Evolutionary conservation across 441 rosid genomes (phyloP).

Genomic region (Adansonia grandidieri): DNA sequence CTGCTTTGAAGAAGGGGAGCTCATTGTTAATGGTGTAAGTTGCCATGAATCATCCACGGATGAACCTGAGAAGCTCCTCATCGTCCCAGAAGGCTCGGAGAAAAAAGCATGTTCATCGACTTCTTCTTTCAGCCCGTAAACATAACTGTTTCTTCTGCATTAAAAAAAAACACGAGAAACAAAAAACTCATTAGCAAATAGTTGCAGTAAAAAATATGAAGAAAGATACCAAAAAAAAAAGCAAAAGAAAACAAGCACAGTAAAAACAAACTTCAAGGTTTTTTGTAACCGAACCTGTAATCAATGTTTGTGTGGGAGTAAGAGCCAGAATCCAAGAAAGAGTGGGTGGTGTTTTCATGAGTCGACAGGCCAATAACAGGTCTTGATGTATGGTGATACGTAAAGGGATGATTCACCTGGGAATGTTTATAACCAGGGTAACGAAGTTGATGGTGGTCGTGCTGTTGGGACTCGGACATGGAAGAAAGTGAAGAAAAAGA

Average conservation of each 20-base stretch:
- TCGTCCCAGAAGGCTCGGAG: constrained; percentile 63
- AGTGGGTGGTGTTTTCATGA: constrained; percentile 42
- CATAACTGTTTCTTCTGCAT: constrained; percentile 51
- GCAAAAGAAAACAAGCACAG: background rate
- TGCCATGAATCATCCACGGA: constrained; percentile 75
- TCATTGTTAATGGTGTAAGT: constrained; percentile 65
- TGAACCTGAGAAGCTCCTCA: constrained; percentile 63
- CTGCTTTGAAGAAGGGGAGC: constrained; percentile 59
- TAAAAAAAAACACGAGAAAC: constrained; percentile 6
- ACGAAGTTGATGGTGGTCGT: constrained; percentile 29
- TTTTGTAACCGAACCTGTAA: constrained; percentile 49
- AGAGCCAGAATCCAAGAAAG: constrained; percentile 52
- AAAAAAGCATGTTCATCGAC: constrained; percentile 72
- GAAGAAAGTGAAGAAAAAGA: constrained; percentile 29
- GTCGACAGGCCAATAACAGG: constrained; percentile 37
- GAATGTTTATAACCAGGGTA: constrained; percentile 29
- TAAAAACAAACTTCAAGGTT: background rate
- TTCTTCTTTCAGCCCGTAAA: constrained; percentile 60
- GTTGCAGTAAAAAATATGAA: background rate
- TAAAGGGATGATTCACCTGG: constrained; percentile 33
- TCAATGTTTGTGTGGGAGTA: constrained; percentile 44
- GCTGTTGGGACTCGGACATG: constrained; percentile 44
- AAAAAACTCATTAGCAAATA: constrained; percentile 11
- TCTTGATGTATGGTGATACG: constrained; percentile 40
- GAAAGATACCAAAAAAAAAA: background rate